phyloP scores from a whole-genome alignment of 2,329 filamentous ascomycete genomes.

The Colletotrichum euphorbiae region DNA sequence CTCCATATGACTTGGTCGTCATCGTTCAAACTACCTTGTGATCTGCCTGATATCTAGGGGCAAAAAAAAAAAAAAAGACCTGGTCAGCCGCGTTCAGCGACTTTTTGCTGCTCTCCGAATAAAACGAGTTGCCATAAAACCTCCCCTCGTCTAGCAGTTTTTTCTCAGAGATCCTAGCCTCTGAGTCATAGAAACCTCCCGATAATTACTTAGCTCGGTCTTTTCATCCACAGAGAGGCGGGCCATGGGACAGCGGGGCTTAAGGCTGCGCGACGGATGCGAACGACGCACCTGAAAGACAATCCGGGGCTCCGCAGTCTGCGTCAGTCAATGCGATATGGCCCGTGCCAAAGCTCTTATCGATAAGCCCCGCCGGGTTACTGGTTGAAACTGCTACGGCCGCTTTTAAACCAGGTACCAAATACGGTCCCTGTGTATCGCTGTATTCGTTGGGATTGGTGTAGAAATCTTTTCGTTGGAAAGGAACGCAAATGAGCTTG shows the following conservation, averaged over 20 bases:
- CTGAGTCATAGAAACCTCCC: background rate
- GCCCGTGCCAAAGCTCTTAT: constrained; percentile 42
- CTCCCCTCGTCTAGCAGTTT: no score
- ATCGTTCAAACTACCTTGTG: no score
- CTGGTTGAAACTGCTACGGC: constrained; percentile 32
- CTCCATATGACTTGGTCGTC: background rate
- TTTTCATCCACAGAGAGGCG: no score
- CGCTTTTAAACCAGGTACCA: constrained; percentile 12
- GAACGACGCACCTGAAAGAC: background rate
- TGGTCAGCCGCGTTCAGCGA: no score
- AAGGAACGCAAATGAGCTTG: no score
- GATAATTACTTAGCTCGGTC: no score
- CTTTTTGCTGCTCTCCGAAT: no score
- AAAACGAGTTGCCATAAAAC: no score
- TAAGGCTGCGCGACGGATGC: background rate
- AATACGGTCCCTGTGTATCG: no score
- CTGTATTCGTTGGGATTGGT: no score
- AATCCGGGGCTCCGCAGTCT: constrained; percentile 25
- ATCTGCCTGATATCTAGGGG: background rate
- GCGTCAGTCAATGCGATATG: constrained; percentile 4
- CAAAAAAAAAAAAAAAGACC: no score
- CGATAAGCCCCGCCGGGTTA: constrained; percentile 40
- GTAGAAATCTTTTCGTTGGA: no score
- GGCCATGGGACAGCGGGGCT: background rate
- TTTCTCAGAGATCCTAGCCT: background rate